These are phyloP conservation scores for Pichia sp. DNA, from an alignment of 1,139 yeast species.

Conservation along the genomic window DNA sequence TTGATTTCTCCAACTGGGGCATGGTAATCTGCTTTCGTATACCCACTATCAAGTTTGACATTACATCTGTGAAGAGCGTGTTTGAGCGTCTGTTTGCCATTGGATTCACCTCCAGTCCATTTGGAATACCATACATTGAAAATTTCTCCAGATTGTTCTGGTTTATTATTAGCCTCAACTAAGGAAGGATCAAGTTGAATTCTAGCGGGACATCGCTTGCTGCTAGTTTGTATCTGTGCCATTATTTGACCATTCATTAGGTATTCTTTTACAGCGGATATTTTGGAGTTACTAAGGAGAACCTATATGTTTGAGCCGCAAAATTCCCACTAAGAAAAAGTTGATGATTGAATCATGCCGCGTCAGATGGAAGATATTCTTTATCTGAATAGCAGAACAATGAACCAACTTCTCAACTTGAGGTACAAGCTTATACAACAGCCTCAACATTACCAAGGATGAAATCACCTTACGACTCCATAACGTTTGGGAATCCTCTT, in stretches of 20 bases:
- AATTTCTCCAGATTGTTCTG: constrained; percentile 72
- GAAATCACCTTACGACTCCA: constrained; percentile 25
- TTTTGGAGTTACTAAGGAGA: neutral
- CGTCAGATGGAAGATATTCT: no score
- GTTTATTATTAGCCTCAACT: constrained; percentile 55
- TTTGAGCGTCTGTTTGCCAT: constrained; percentile 30
- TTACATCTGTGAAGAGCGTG: constrained; percentile 47
- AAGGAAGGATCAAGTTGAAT: constrained; percentile 66
- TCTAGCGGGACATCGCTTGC: constrained; percentile 44
- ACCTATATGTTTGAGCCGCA: no score
- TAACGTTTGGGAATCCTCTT: constrained; percentile 69
- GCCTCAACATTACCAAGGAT: neutral
- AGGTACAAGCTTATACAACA: neutral
- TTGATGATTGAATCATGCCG: no score
- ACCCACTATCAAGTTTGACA: constrained; percentile 61
- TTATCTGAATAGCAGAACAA: no score
- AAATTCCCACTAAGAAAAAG: no score
- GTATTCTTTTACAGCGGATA: neutral
- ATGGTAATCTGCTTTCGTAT: constrained; percentile 55
- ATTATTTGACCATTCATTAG: no score
- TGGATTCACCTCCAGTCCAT: constrained; percentile 71
- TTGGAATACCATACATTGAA: constrained; percentile 85
- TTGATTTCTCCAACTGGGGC: constrained; percentile 29
- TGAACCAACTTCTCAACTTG: neutral
- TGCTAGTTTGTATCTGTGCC: neutral